Evolutionary conservation across 1,284 basidiomycete genomes (phyloP).

Genomic region (Vanrija humicola): DNA sequence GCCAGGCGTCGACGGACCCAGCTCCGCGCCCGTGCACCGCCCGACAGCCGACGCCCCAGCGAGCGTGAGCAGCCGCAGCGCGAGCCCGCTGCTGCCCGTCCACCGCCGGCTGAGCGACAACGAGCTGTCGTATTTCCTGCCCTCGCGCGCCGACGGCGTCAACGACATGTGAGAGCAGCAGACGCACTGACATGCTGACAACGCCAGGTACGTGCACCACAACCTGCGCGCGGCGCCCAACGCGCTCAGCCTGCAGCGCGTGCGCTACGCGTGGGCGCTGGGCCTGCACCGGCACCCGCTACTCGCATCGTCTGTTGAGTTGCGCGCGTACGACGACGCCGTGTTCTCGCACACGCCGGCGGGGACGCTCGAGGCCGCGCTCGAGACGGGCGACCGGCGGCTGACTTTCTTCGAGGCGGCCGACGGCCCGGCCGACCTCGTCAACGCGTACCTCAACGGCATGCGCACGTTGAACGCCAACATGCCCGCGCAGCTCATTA

Average conservation of each 20-base stretch:
- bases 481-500: constrained; percentile 62
- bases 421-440: constrained; percentile 1
- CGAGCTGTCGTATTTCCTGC: constrained; percentile 59
- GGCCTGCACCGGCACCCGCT: constrained; percentile 61
- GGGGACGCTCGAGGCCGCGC: constrained; percentile 8
- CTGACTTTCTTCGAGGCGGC: constrained; percentile 8
- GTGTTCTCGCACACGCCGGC: constrained; percentile 57
- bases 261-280: constrained; percentile 65
- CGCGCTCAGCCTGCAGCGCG: constrained; percentile 53
- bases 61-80: not conserved
- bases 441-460: constrained; percentile 5
- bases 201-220: constrained; percentile 54
- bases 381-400: constrained; percentile 14
- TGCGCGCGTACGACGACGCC: constrained; percentile 56
- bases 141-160: constrained; percentile 65
- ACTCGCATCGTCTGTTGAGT: constrained; percentile 56
- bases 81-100: no score
- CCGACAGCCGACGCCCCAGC: not conserved
- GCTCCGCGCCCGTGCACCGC: no score
- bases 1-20: no score
- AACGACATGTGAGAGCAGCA: constrained; percentile 68
- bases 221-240: constrained; percentile 56
- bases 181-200: not conserved
- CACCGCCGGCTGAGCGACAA: constrained; percentile 28
- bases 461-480: constrained; percentile 59